Evolutionary conservation across 768 basidiomycete species (phyloP).

Genomic region (Boletus subparvulus): DNA sequence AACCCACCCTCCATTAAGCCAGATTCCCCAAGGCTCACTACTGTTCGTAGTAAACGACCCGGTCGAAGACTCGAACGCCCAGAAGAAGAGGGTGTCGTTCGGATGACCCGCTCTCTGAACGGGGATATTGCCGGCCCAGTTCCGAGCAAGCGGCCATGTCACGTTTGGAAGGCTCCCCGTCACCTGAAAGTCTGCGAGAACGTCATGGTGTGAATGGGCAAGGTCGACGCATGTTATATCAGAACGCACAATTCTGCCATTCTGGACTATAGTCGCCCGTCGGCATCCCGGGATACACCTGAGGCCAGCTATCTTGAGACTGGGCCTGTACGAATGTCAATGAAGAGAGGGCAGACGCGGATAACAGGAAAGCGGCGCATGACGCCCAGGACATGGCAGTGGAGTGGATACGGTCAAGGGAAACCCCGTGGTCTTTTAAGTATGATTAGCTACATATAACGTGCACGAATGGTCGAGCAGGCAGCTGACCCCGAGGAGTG

Average conservation of each 20-base stretch:
- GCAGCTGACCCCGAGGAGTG: no score
- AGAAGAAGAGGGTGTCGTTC: conserved; percentile 66
- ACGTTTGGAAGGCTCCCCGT: conserved; percentile 57
- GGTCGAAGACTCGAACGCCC: conserved; percentile 54
- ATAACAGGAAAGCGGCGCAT: background rate
- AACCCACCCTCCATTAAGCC: conserved; percentile 68
- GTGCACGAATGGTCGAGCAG: no score
- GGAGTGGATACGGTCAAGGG: no score
- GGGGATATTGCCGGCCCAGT: conserved; percentile 64
- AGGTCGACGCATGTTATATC: background rate
- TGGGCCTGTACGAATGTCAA: conserved; percentile 1
- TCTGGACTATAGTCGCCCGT: conserved; percentile 48
- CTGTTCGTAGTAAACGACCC: conserved; percentile 51
- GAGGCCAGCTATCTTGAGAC: conserved; percentile 29
- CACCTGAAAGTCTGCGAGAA: conserved; percentile 54
- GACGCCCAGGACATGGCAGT: background rate
- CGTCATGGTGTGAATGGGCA: background rate
- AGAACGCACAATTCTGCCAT: conserved; percentile 59
- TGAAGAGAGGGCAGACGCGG: background rate
- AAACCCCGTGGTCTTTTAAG: background rate
- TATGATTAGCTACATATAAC: no score
- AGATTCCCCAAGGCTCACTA: conserved; percentile 64
- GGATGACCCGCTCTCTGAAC: conserved; percentile 60
- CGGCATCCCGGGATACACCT: conserved; percentile 43
- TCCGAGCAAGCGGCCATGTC: conserved; percentile 47